Conservation (phyloP, 169 alveolate genomes). For the Babesia sp. region DNA sequence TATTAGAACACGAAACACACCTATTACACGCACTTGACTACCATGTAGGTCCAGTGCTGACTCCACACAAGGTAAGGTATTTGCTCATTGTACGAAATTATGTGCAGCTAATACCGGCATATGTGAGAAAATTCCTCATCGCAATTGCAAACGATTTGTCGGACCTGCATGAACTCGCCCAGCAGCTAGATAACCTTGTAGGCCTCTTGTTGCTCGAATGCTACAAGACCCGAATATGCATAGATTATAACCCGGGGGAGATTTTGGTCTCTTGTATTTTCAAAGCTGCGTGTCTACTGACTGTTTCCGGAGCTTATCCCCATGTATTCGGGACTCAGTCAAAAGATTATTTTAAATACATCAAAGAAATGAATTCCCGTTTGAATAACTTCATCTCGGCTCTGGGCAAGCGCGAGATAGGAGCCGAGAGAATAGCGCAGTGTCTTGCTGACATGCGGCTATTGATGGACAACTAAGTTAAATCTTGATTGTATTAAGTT, state of each 20-base stretch:
- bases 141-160: constrained; percentile 37
- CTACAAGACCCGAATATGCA: constrained; percentile 59
- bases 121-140: constrained; percentile 41
- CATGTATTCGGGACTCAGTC: not conserved
- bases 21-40: constrained; percentile 58
- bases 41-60: constrained; percentile 60
- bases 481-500: constrained; percentile 1
- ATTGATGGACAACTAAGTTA: not conserved
- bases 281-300: constrained; percentile 40
- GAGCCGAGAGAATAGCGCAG: not conserved
- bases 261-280: constrained; percentile 40
- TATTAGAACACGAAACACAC: constrained; percentile 47
- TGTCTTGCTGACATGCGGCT: constrained; percentile 22
- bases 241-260: constrained; percentile 59
- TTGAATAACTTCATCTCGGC: not conserved
- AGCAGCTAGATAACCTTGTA: constrained; percentile 30
- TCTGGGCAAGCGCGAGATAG: not conserved
- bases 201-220: constrained; percentile 47
- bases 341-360: not conserved
- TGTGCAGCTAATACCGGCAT: constrained; percentile 43
- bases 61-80: constrained; percentile 50
- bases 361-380: not conserved
- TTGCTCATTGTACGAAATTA: not conserved
- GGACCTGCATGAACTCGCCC: constrained; percentile 33
- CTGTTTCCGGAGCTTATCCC: constrained; percentile 8